Base-by-base conservation (phyloP, 306 rosid species). In the Cucumis melo region DNA sequence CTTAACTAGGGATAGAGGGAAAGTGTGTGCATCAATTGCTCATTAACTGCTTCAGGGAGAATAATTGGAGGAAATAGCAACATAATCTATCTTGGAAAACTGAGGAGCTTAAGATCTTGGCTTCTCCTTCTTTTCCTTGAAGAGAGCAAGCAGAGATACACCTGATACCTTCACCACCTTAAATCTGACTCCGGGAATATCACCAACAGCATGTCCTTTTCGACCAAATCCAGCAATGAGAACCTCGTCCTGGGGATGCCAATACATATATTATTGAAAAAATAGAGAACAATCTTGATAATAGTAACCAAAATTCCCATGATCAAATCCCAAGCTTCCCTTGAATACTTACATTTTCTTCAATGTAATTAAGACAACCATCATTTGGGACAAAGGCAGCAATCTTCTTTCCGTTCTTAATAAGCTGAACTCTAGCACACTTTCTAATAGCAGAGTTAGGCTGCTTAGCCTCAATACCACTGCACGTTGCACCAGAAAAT, bases 121-220 rank as follows among this genome's bases (percentile, higher is more conserved):
- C 85, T 86, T 86, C 84, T 89, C 87, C 86, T 89, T 85, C 83
- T 86, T 89, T 81, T 89, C 90, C 81, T 87, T 87, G 82, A 87
- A 89, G 61, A 89, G 86, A 48, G 92, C 90, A 21, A 87, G 65
- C 55, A 89, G 90, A 39, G 93, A 89, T 48, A 89, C 87, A 5
- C 92, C 88, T 0, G 90, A 89, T 57, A 87, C 90, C 85, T 89
- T 89, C 63, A 89, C 93, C 77, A 85, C 93, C 85, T 89, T 89
- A 63, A 89, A 89, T 72, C 87, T 77, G 20, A 89, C 90, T 74
- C 90, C 93, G 2, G 93, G 90, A 82, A 89, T 87, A 89, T 89
- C 93, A 66, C 93, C 90, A 0, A 88, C 90, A 7, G 88, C 90
- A 39, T 88, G 88, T 17, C 88, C 88, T 71, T 88, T 88, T 15